phyloP scores from a whole-genome alignment of 2,329 filamentous ascomycete genomes.

The Colletotrichum liriopes region DNA sequence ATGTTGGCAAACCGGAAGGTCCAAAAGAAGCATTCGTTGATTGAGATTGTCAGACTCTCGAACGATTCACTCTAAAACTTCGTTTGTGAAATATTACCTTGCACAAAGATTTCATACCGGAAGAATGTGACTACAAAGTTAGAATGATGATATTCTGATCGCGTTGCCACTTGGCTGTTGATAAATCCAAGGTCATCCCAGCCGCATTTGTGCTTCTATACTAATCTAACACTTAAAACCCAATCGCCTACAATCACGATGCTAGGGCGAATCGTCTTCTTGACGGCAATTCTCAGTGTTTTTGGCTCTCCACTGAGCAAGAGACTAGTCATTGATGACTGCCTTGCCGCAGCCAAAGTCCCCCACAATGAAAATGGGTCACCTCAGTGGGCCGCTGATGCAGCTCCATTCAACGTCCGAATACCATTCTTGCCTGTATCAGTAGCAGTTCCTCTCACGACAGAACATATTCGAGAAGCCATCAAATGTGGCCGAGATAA shows the following conservation, averaged over 20 bases:
- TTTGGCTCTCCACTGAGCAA: conserved; percentile 7
- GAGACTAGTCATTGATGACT: conserved; percentile 45
- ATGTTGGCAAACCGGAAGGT: background rate
- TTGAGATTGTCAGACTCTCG: background rate
- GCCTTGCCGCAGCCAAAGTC: conserved; percentile 46
- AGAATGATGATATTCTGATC: background rate
- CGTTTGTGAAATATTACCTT: background rate
- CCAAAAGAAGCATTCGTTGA: background rate
- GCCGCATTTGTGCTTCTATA: background rate
- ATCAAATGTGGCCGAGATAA: conserved; percentile 61
- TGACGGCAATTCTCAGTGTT: background rate
- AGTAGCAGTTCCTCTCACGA: conserved; percentile 51
- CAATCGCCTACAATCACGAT: background rate
- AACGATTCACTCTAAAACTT: background rate
- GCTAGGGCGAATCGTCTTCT: background rate
- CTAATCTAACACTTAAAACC: background rate
- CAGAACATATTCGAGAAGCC: conserved; percentile 59
- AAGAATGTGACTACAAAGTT: background rate
- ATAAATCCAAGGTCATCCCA: background rate
- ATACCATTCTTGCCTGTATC: conserved; percentile 51
- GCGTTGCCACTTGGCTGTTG: background rate
- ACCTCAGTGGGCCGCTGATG: conserved; percentile 53
- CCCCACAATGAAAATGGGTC: conserved; percentile 44
- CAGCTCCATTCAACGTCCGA: conserved; percentile 53
- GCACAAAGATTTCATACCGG: background rate